Percentiles rank a stretch among this genome's conserved stretches.
These are phyloP conservation scores for Pichia sp. DNA, from an alignment of 1,139 yeast genomes.

Conservation along the genomic window DNA sequence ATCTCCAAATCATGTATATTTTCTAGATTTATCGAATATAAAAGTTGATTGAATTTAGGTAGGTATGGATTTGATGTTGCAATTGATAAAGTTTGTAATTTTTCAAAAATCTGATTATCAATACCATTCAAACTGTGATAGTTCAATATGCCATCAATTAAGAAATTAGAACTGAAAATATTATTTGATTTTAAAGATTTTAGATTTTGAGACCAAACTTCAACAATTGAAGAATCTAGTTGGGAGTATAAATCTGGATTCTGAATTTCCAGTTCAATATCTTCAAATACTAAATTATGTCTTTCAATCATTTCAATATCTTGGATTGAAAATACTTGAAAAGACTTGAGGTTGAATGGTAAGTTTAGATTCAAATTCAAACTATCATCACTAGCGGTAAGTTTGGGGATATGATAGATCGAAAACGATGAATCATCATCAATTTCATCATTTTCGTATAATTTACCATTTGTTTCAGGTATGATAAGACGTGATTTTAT, in stretches of 20 bases:
- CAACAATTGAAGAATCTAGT: background rate
- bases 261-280: constrained; percentile 3
- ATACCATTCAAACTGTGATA: background rate
- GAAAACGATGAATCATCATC: background rate
- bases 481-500: background rate
- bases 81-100: constrained; percentile 6
- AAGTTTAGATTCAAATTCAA: background rate
- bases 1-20: constrained; percentile 20
- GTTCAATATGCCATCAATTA: background rate
- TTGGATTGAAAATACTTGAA: constrained; percentile 4
- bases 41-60: background rate
- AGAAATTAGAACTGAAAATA: background rate
- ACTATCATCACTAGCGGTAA: too few relatives aligned
- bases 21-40: constrained; percentile 5
- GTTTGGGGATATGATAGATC: background rate
- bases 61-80: constrained; percentile 1
- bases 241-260: background rate
- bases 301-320: constrained; percentile 1
- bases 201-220: background rate
- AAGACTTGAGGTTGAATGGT: background rate
- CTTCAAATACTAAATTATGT: background rate
- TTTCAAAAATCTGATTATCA: background rate
- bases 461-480: background rate
- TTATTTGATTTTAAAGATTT: background rate
- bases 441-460: constrained; percentile 8